Conservation (phyloP, 345 rosid species). For the Eucalyptus cloeziana region DNA sequence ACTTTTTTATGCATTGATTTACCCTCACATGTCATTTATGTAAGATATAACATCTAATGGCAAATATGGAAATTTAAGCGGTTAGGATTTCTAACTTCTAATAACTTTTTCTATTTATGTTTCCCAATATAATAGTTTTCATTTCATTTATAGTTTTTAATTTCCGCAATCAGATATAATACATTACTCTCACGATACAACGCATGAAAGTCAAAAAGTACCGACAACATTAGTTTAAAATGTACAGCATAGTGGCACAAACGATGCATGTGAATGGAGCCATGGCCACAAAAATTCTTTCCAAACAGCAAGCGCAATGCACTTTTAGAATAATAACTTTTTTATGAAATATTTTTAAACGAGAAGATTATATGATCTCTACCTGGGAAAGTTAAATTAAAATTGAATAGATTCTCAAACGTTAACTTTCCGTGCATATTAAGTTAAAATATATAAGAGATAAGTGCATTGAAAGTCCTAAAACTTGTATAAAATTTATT, state of each 20-base stretch:
- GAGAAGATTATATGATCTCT: background rate
- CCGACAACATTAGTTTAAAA: background rate
- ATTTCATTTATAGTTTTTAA: background rate
- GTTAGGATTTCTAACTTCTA: background rate
- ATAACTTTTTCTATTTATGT: background rate
- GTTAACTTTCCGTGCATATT: too few species aligned
- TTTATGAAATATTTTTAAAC: too few species aligned
- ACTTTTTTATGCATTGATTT: too few species aligned
- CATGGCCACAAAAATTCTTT: background rate
- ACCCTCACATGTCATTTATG: too few species aligned
- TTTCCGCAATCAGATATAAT: background rate
- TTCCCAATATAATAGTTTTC: background rate
- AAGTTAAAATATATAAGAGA: too few species aligned
- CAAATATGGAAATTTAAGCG: too few species aligned
- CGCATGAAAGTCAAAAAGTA: background rate
- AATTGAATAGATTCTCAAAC: too few species aligned
- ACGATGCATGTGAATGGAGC: background rate
- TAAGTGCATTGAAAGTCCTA: too few species aligned
- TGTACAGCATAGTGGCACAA: background rate
- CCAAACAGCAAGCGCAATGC: background rate
- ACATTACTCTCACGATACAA: background rate
- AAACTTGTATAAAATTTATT: too few species aligned
- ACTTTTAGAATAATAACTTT: background rate
- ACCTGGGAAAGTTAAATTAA: too few species aligned
- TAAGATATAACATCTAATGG: too few species aligned